phyloP scores from a whole-genome alignment of 495 filamentous ascomycete species.

The Trichoderma virens region DNA sequence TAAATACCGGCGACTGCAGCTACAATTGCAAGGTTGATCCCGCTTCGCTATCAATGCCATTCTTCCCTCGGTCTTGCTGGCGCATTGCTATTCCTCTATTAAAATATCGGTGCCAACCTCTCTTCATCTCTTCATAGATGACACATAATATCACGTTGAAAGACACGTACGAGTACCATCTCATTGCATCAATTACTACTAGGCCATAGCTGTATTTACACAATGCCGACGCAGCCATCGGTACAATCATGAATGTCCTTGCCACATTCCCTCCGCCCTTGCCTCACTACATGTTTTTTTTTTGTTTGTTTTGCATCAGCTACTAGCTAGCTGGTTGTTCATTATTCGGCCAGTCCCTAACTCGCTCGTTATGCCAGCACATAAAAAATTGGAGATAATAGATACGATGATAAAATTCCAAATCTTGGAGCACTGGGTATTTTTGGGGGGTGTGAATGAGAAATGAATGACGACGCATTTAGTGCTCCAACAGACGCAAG shows the following conservation, averaged over 20 bases:
- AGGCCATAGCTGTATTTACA: constrained; percentile 4
- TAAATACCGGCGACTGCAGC: no score
- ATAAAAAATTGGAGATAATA: background rate
- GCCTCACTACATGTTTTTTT: background rate
- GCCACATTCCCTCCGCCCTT: background rate
- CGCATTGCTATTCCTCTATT: no score
- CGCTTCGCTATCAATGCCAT: no score
- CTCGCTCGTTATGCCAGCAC: constrained; percentile 4
- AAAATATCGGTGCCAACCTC: no score
- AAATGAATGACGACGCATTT: constrained; percentile 21
- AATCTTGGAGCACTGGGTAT: constrained; percentile 1
- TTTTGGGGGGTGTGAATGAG: background rate
- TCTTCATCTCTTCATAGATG: no score
- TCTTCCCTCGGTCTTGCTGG: no score
- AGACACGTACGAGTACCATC: no score
- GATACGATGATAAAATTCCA: constrained; percentile 1
- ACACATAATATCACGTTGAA: no score
- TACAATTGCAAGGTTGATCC: no score
- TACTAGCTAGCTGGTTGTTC: background rate
- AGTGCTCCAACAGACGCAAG: constrained; percentile 90
- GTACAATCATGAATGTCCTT: background rate
- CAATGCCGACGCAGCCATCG: background rate
- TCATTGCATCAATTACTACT: constrained; percentile 8
- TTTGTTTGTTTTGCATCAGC: background rate
- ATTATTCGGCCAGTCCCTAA: background rate